Conservation (phyloP, 805 yeast species). For the Kluyveromyces nonfermentans region DNA sequence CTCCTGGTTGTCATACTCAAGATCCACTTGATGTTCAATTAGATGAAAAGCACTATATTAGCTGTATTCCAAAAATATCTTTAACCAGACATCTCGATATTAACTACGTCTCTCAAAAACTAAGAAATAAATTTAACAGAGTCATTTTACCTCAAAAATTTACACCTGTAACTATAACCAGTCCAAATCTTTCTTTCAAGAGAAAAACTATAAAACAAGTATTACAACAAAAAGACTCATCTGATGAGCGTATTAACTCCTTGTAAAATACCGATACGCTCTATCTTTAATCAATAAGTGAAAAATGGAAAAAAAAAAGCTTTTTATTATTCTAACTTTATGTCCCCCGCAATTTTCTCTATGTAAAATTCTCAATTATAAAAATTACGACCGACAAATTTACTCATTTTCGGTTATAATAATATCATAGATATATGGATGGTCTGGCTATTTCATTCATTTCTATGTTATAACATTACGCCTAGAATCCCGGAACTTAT, state of each 20-base stretch:
- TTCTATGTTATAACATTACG: too few relatives aligned
- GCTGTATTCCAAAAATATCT: constrained; percentile 86
- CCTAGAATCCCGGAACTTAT: too few relatives aligned
- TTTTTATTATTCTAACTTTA: too few relatives aligned
- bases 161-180: constrained; percentile 79
- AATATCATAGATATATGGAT: too few relatives aligned
- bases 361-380: too few relatives aligned
- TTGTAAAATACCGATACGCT: too few relatives aligned
- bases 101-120: constrained; percentile 75
- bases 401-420: too few relatives aligned
- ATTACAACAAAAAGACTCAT: neutral
- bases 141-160: constrained; percentile 87
- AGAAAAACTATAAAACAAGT: constrained; percentile 6
- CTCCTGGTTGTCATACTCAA: constrained; percentile 98
- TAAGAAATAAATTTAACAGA: constrained; percentile 72
- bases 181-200: constrained; percentile 39
- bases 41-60: constrained; percentile 92
- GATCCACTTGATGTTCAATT: constrained; percentile 95
- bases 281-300: too few relatives aligned
- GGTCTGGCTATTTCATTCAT: too few relatives aligned
- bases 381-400: too few relatives aligned
- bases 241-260: neutral
- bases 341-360: too few relatives aligned
- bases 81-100: constrained; percentile 89
- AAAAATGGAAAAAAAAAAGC: too few relatives aligned